These are phyloP conservation scores for Argentina anserina DNA, from an alignment of 306 rosid species.

Conservation along the genomic window DNA sequence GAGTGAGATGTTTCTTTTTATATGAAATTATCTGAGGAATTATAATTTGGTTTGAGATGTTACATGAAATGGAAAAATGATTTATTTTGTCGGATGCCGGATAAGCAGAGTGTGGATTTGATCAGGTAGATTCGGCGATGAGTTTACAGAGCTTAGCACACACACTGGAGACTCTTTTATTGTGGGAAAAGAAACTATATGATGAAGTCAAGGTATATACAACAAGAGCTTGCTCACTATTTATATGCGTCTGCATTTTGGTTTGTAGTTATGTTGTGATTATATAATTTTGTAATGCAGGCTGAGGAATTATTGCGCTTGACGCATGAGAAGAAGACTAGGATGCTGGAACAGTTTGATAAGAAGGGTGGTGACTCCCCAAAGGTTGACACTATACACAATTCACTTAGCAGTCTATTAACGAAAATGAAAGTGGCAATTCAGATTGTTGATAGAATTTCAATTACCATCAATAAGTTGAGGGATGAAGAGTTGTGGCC, in stretches of 20 bases:
- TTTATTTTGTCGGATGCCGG: conserved; percentile 4
- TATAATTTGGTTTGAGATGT: background rate
- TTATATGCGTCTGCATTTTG: background rate
- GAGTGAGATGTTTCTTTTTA: background rate
- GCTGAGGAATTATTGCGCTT: conserved; percentile 70
- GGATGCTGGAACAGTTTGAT: conserved; percentile 48
- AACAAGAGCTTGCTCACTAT: background rate
- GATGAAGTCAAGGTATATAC: conserved; percentile 68
- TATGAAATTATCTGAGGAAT: background rate
- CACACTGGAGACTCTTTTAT: conserved; percentile 50
- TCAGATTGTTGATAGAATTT: conserved; percentile 73
- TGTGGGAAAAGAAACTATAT: conserved; percentile 88
- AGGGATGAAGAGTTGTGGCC: conserved; percentile 79
- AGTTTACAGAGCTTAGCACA: conserved; percentile 39
- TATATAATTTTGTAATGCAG: conserved; percentile 27
- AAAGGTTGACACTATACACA: conserved; percentile 42
- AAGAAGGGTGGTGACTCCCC: conserved; percentile 34
- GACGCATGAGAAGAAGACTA: conserved; percentile 59
- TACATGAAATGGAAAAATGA: background rate
- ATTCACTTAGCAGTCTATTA: conserved; percentile 33
- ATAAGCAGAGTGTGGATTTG: conserved; percentile 42
- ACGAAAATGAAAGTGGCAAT: conserved; percentile 71
- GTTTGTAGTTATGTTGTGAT: background rate
- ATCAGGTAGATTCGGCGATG: conserved; percentile 24
- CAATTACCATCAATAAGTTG: conserved; percentile 57